Conservation (phyloP, 2,329 filamentous ascomycete genomes). For the Calonectria hawksworthii region DNA sequence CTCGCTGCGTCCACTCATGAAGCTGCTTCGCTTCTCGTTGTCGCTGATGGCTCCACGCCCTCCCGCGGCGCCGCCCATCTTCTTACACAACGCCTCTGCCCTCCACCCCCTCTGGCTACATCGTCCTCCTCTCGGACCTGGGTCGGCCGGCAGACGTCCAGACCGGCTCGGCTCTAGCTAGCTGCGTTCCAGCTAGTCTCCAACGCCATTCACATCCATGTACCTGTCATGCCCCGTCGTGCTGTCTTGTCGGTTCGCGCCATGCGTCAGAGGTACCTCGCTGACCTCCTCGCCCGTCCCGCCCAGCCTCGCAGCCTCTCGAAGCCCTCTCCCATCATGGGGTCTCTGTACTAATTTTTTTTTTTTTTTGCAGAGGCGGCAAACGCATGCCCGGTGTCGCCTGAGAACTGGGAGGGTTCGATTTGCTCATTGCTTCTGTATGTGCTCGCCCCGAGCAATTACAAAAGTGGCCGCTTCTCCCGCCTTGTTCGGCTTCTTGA, state of each 20-base stretch:
- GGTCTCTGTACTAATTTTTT: slow-evolving; percentile 35
- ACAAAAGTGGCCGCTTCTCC: slow-evolving; percentile 44
- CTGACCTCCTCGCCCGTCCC: slow-evolving; percentile 32
- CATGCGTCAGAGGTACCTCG: slow-evolving; percentile 37
- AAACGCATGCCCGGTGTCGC: slow-evolving; percentile 10
- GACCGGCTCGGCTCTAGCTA: slow-evolving; percentile 23
- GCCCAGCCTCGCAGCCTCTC: slow-evolving; percentile 36
- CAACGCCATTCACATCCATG: slow-evolving; percentile 24
- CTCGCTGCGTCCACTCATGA: slow-evolving; percentile 14
- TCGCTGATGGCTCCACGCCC: slow-evolving; percentile 19
- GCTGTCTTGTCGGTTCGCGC: slow-evolving; percentile 32
- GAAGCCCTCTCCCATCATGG: slow-evolving; percentile 27
- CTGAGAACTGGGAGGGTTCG: neutral
- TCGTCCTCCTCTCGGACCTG: slow-evolving; percentile 21
- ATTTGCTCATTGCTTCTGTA: slow-evolving; percentile 30
- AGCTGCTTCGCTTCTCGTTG: slow-evolving; percentile 18
- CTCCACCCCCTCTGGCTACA: neutral
- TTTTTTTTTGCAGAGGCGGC: slow-evolving; percentile 18
- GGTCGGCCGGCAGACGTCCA: slow-evolving; percentile 25
- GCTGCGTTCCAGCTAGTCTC: slow-evolving; percentile 20
- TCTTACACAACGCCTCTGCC: slow-evolving; percentile 5
- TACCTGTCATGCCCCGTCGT: slow-evolving; percentile 13
- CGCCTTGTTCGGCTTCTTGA: slow-evolving; percentile 35
- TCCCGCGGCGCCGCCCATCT: slow-evolving; percentile 7
- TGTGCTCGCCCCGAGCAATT: slow-evolving; percentile 40